phyloP scores from a whole-genome alignment of 2,329 filamentous ascomycete species.

The Neofusicoccum ribis region DNA sequence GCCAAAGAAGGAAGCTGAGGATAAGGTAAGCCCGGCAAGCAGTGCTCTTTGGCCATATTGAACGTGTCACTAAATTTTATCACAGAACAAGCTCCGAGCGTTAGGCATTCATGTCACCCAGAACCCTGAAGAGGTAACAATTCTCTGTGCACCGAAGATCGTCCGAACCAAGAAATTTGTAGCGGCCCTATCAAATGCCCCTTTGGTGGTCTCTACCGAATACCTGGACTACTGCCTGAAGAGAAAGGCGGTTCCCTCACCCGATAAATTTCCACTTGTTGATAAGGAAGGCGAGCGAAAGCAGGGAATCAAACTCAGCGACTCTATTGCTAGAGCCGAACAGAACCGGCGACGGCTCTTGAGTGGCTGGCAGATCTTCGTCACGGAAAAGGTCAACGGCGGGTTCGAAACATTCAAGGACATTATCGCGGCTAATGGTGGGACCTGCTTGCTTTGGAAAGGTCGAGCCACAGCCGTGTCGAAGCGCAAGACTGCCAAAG shows the following conservation, averaged over 20 bases:
- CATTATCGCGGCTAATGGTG: slow-evolving; percentile 87
- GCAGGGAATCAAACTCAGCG: slow-evolving; percentile 67
- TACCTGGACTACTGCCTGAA: slow-evolving; percentile 80
- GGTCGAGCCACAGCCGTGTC: slow-evolving; percentile 65
- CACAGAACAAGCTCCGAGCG: slow-evolving; percentile 74
- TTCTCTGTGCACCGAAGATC: slow-evolving; percentile 82
- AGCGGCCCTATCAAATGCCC: slow-evolving; percentile 77
- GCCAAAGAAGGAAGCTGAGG: slow-evolving; percentile 71
- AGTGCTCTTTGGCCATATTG: neutral
- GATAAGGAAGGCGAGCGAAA: slow-evolving; percentile 73
- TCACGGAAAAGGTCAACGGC: slow-evolving; percentile 75
- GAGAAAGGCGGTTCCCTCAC: slow-evolving; percentile 62
- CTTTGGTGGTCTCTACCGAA: slow-evolving; percentile 71
- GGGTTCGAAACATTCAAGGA: slow-evolving; percentile 81
- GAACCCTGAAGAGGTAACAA: slow-evolving; percentile 74
- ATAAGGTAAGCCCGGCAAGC: slow-evolving; percentile 63
- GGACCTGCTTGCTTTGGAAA: slow-evolving; percentile 74
- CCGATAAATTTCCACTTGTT: slow-evolving; percentile 66
- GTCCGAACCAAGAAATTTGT: slow-evolving; percentile 94
- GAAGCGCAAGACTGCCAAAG: slow-evolving; percentile 32
- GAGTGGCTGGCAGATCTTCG: slow-evolving; percentile 76
- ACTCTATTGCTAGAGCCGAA: slow-evolving; percentile 69
- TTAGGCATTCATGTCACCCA: slow-evolving; percentile 79
- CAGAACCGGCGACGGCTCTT: slow-evolving; percentile 76
- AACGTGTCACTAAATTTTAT: neutral